phyloP scores from a whole-genome alignment of 345 rosid species.

The Eucalyptus coolabah region DNA sequence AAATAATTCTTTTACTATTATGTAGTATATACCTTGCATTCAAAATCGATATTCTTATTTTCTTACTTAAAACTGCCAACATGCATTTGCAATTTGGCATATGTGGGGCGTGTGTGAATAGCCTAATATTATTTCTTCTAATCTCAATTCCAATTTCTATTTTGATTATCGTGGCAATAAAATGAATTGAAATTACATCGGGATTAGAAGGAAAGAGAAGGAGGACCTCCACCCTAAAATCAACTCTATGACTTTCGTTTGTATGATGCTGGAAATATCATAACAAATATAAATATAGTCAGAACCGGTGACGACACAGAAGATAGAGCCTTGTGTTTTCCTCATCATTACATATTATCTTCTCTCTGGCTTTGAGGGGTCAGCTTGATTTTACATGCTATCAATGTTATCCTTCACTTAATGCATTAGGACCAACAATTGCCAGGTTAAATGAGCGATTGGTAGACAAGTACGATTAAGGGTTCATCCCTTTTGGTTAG shows the following conservation, averaged over 20 bases:
- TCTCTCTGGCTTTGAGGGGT: not conserved
- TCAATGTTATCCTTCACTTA: not conserved
- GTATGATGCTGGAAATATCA: not conserved
- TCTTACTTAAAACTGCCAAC: too few relatives aligned
- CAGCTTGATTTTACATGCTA: not conserved
- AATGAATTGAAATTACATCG: not conserved
- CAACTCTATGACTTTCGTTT: not conserved
- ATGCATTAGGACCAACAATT: not conserved
- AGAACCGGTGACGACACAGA: not conserved
- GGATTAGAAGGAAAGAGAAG: not conserved
- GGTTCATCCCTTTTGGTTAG: not conserved
- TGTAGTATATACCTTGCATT: not conserved
- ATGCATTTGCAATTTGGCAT: too few relatives aligned
- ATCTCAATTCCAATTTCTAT: not conserved
- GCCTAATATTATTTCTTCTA: not conserved
- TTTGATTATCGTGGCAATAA: not conserved
- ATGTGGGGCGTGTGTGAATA: not conserved
- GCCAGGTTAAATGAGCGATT: not conserved
- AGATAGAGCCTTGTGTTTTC: not conserved
- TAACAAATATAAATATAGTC: not conserved
- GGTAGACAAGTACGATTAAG: not conserved
- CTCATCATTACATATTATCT: not conserved
- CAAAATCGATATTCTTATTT: not conserved
- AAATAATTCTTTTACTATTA: not conserved
- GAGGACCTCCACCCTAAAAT: not conserved